Base-by-base conservation (phyloP, 345 rosid species). In the Xanthoceras sorbifolium region DNA sequence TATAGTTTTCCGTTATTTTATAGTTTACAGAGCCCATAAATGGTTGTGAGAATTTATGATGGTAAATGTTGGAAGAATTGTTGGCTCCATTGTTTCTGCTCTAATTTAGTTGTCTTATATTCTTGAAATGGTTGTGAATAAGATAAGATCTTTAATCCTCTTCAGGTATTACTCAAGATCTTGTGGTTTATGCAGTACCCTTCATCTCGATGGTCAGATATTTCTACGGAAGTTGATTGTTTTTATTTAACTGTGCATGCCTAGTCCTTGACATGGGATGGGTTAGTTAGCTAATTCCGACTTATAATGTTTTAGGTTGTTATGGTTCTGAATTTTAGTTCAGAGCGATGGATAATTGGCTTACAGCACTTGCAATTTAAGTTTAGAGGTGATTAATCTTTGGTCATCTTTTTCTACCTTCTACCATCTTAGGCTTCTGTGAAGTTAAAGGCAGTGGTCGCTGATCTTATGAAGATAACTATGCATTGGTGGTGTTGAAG, bases 201-300 rank as follows among this genome's bases (percentile, higher is more conserved):
- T 54, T 38, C 32, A 36, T 57, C 26, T 22, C 31, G 28, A 57
- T 48, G 23, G 57, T 31, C 32, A 20, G 34, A 63, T 64, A 5
- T 34, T 54, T 14, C 4, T 29, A 28, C 22, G 31, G 25, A 36
- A 11, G 36, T 42, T 34, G 66, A 78, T 67, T 54, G 65, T 48
- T 23, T 12, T 38, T 64, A 6, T 38, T 38, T 52, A 57, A 42
- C 34, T 29, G 42, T 36, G 60, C 22, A 14, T 68, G 34, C n/a
- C 2, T 9, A 40, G 52, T 65, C n/a, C 15, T 22, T 75, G 7
- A 38, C 25, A 48, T 63, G 25, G 40, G 66, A 29, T 73, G 64
- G 70, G 32, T 77, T 52, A n/a, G 57, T 76, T 64, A 54, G 61
- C 36, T 66, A 40, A 73, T 66, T 74, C 66, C 20, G 29, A 52